Conservation (phyloP, 2,329 filamentous ascomycete genomes). For the Fusarium sp. region DNA sequence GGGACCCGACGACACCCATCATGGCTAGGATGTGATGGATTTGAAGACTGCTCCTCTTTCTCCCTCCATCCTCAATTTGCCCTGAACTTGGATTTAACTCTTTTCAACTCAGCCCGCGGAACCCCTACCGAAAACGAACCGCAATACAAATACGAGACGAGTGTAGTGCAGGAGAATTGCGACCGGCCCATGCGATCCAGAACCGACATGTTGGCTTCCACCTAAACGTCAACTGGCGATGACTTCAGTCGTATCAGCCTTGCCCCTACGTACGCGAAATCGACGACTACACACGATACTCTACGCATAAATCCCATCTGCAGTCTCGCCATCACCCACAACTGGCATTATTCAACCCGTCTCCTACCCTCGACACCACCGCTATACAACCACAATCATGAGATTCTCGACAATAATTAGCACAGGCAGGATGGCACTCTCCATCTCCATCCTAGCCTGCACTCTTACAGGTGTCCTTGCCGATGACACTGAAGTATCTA, state of each 20-base stretch:
- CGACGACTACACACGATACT: constrained; percentile 23
- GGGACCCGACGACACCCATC: constrained; percentile 2
- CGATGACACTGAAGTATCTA: constrained; percentile 47
- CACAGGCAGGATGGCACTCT: constrained; percentile 15
- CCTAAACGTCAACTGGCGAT: constrained; percentile 34
- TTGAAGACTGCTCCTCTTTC: background rate
- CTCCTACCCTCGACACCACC: background rate
- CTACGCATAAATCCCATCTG: constrained; percentile 9
- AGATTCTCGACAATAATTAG: constrained; percentile 9
- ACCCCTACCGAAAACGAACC: background rate
- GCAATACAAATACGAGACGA: background rate
- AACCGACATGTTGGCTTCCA: constrained; percentile 31
- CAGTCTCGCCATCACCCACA: constrained; percentile 1
- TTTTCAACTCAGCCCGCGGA: background rate
- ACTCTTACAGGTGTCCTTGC: constrained; percentile 46
- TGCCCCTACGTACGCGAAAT: constrained; percentile 30
- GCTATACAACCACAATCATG: constrained; percentile 16
- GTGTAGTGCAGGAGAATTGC: background rate
- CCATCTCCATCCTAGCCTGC: constrained; percentile 40
- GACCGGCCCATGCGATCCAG: background rate
- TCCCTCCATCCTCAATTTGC: constrained; percentile 10
- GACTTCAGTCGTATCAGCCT: constrained; percentile 21
- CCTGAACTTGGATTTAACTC: background rate
- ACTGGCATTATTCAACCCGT: background rate
- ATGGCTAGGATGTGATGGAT: constrained; percentile 10